Conservation (phyloP, 169 alveolate species). For the Plasmodium gaboni region DNA sequence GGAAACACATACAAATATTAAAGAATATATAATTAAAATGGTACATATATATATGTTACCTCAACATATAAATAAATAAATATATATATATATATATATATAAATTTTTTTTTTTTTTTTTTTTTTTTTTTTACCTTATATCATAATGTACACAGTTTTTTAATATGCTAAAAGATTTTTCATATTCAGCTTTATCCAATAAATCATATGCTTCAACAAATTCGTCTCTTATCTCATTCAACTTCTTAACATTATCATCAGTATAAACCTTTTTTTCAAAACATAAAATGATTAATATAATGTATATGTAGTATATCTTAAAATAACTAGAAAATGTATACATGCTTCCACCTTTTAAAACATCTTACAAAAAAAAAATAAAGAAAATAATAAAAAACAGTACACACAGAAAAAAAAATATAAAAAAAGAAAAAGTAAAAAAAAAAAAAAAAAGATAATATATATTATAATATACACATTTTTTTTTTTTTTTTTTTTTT, state of each 20-base stretch:
- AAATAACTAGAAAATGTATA: constrained; percentile 13
- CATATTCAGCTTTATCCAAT: constrained; percentile 55
- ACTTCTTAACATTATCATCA: constrained; percentile 4
- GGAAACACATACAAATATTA: neutral
- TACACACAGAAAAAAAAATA: neutral
- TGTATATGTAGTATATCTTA: constrained; percentile 12
- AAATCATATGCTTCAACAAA: constrained; percentile 56
- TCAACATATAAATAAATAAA: too few relatives aligned
- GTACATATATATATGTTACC: too few relatives aligned
- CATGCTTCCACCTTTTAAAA: constrained; percentile 37
- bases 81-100: neutral
- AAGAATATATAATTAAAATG: neutral
- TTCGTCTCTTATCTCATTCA: constrained; percentile 10
- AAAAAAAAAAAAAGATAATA: too few relatives aligned
- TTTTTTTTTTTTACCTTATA: constrained; percentile 20
- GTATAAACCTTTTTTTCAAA: constrained; percentile 7
- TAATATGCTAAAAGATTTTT: constrained; percentile 31
- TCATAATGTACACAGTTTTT: constrained; percentile 60
- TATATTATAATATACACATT: neutral
- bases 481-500: neutral
- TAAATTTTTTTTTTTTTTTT: neutral
- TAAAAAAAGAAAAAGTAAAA: neutral
- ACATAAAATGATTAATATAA: constrained; percentile 6
- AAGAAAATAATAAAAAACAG: neutral
- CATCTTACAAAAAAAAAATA: constrained; percentile 21